Percentiles rank a stretch among this genome's conserved stretches.
Evolutionary conservation across 352 stramenopile species (phyloP).

Genomic region (Globisporangium megalacanthum): DNA sequence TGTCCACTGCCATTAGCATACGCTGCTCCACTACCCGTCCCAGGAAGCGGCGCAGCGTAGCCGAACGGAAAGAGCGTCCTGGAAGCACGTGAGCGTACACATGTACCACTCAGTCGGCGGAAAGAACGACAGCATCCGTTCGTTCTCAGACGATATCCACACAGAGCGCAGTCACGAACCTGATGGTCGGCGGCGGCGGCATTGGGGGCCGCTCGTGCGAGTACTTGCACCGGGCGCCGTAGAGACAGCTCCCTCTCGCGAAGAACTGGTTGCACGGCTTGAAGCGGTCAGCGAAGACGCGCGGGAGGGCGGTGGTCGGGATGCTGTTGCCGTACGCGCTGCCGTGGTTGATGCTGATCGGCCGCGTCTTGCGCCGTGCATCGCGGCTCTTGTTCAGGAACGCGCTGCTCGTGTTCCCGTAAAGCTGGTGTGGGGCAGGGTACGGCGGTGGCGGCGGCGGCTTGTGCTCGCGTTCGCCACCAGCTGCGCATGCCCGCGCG

Average conservation of each 20-base stretch:
- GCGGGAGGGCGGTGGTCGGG: not conserved
- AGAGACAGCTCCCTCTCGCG: conserved; percentile 33
- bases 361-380: not conserved
- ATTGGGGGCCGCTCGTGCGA: conserved; percentile 29
- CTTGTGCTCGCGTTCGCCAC: not conserved
- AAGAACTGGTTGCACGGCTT: conserved; percentile 38
- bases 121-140: not conserved
- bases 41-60: not conserved
- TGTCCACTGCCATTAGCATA: not conserved
- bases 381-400: not conserved
- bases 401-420: conserved; percentile 2
- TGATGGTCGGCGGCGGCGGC: not conserved
- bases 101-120: not conserved
- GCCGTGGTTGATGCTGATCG: conserved; percentile 1
- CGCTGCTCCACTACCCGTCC: not conserved
- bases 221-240: conserved; percentile 51
- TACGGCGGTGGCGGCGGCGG: conserved; percentile 6
- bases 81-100: not conserved
- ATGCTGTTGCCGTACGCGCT: conserved; percentile 8
- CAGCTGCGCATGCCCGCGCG: not conserved
- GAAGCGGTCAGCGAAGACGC: not conserved
- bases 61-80: not conserved
- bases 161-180: not conserved
- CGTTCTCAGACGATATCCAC: not conserved
- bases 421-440: conserved; percentile 8